phyloP scores from a whole-genome alignment of 2,329 filamentous ascomycete genomes.

The Monilinia polystroma region DNA sequence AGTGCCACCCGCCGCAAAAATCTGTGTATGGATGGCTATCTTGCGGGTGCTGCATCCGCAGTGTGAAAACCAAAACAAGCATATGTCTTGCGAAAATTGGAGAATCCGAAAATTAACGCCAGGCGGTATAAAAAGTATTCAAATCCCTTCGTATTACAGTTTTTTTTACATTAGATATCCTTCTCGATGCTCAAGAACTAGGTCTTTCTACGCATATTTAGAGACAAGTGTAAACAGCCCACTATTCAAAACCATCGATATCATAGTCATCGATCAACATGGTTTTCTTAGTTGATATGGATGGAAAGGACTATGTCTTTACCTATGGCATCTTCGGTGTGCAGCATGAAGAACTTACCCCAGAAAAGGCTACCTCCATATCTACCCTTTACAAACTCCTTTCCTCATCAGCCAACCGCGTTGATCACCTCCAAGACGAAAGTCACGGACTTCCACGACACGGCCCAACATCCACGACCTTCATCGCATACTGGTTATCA shows the following conservation, averaged over 20 bases:
- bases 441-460: conserved; percentile 22
- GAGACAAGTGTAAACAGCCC: background rate
- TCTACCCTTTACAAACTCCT: conserved; percentile 24
- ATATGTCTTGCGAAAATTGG: background rate
- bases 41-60: background rate
- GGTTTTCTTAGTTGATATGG: conserved; percentile 27
- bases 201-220: background rate
- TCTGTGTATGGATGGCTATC: background rate
- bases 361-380: conserved; percentile 21
- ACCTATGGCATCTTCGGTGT: conserved; percentile 28
- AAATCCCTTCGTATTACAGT: background rate
- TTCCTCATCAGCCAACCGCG: conserved; percentile 25
- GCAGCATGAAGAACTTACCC: conserved; percentile 25
- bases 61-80: background rate
- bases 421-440: conserved; percentile 26
- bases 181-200: background rate
- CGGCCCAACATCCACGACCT: conserved; percentile 20
- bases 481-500: conserved; percentile 28
- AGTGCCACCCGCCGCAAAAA: background rate
- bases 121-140: background rate
- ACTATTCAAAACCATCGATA: background rate
- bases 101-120: background rate
- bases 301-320: conserved; percentile 24
- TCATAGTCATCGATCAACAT: conserved; percentile 20
- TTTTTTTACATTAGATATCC: background rate